These are phyloP conservation scores for Botrytis paeoniae DNA, from an alignment of 2,329 filamentous ascomycete species.

Conservation along the genomic window DNA sequence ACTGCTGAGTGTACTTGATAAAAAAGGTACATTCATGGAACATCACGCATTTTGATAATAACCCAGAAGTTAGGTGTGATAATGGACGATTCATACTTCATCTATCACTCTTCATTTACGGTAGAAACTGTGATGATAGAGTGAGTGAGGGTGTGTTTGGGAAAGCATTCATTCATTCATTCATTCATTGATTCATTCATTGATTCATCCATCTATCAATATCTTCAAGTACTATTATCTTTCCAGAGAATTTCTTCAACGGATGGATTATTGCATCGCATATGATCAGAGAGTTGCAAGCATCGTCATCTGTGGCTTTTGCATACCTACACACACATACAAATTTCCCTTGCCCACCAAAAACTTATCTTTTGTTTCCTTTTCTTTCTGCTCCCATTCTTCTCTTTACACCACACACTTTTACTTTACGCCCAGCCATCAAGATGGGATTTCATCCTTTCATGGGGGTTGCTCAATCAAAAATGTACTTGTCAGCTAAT, in stretches of 20 bases:
- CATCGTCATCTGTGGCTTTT: slow-evolving; percentile 2
- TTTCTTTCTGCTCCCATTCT: background rate
- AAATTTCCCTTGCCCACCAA: slow-evolving; percentile 4
- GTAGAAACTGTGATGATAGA: background rate
- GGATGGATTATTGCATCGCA: background rate
- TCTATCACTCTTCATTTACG: background rate
- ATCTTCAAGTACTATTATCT: background rate
- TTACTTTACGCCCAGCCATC: background rate
- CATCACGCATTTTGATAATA: background rate
- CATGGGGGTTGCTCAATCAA: slow-evolving; percentile 1
- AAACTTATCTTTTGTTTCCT: background rate
- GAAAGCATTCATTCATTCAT: no score
- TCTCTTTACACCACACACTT: background rate
- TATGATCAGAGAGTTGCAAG: slow-evolving; percentile 9
- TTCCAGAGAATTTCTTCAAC: background rate
- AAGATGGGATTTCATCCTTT: background rate
- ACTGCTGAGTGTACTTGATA: background rate
- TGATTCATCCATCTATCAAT: background rate
- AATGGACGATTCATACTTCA: background rate
- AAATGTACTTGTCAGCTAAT: slow-evolving; percentile 27
- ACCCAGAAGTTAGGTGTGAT: background rate
- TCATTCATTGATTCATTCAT: background rate
- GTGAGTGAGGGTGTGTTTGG: background rate
- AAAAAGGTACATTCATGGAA: background rate
- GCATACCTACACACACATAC: background rate